Conservation (phyloP, 2,329 filamentous ascomycete genomes). For the Stenocarpella maydis region DNA sequence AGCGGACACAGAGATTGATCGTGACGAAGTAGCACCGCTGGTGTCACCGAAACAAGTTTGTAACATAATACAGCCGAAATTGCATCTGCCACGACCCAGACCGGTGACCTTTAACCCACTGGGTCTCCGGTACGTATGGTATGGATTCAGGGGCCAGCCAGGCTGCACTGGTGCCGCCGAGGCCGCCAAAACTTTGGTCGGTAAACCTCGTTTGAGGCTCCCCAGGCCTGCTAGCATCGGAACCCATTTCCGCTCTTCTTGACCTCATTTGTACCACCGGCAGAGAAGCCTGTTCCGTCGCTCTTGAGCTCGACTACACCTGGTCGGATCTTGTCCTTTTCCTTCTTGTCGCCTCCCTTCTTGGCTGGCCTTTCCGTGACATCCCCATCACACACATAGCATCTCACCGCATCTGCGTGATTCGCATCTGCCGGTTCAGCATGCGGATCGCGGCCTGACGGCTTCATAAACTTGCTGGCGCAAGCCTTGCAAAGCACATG, state of each 20-base stretch:
- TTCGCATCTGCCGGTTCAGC: constrained; percentile 57
- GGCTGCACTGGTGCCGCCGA: no score
- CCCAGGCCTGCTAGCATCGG: constrained; percentile 66
- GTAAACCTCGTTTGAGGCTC: background rate
- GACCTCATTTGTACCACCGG: constrained; percentile 83
- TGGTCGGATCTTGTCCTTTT: constrained; percentile 67
- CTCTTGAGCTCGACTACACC: constrained; percentile 82
- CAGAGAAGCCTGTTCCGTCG: constrained; percentile 93
- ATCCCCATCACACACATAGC: constrained; percentile 88
- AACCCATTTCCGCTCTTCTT: constrained; percentile 82
- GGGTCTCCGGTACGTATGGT: background rate
- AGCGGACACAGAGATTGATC: constrained; percentile 37
- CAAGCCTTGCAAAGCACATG: constrained; percentile 91
- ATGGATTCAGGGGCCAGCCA: background rate
- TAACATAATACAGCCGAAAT: background rate
- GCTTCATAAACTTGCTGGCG: constrained; percentile 81
- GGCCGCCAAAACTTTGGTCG: background rate
- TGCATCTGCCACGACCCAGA: background rate
- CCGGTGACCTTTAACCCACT: background rate
- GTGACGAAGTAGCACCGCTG: constrained; percentile 18
- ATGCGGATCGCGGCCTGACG: constrained; percentile 67
- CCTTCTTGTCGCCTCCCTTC: constrained; percentile 53
- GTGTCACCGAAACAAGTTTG: background rate
- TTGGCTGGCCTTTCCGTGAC: constrained; percentile 59
- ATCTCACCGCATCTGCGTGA: constrained; percentile 61